Conservation (phyloP, 2,329 filamentous ascomycete genomes). For the Fragosphaeria purpurea region DNA sequence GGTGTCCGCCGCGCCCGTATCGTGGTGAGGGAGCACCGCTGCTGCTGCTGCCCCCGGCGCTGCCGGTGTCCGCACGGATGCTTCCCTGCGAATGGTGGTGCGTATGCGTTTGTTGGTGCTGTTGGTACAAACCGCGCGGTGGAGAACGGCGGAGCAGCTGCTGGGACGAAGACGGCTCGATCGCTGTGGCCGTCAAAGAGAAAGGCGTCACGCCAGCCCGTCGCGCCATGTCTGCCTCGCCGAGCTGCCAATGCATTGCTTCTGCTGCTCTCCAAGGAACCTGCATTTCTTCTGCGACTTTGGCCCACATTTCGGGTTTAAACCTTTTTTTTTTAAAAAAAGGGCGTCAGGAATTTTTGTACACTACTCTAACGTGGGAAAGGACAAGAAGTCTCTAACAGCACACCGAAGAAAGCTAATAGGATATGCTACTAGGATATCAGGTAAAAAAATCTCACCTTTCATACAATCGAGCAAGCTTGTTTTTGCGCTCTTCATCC, state of each 20-base stretch:
- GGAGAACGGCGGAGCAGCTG: conserved; percentile 27
- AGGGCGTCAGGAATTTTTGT: no score
- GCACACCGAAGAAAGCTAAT: no score
- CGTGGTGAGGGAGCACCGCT: conserved; percentile 28
- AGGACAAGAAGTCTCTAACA: no score
- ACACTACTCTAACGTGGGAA: no score
- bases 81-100: conserved; percentile 24
- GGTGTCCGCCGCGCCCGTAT: conserved; percentile 27
- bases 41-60: conserved; percentile 12
- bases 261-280: conserved; percentile 93
- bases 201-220: conserved; percentile 86
- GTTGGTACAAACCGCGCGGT: conserved; percentile 16
- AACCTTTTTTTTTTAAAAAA: conserved; percentile 47
- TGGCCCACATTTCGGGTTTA: conserved; percentile 96
- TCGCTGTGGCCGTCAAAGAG: conserved; percentile 47
- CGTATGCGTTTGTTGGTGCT: conserved; percentile 17
- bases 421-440: no score
- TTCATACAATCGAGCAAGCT: conserved; percentile 87
- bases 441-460: conserved; percentile 48
- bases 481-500: conserved; percentile 97
- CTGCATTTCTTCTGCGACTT: conserved; percentile 88
- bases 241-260: conserved; percentile 97
- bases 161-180: conserved; percentile 23
- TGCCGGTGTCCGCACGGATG: conserved; percentile 31
- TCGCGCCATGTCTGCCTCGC: conserved; percentile 86